Conservation (phyloP, 768 basidiomycete genomes). For the Pleurotus djamor region DNA sequence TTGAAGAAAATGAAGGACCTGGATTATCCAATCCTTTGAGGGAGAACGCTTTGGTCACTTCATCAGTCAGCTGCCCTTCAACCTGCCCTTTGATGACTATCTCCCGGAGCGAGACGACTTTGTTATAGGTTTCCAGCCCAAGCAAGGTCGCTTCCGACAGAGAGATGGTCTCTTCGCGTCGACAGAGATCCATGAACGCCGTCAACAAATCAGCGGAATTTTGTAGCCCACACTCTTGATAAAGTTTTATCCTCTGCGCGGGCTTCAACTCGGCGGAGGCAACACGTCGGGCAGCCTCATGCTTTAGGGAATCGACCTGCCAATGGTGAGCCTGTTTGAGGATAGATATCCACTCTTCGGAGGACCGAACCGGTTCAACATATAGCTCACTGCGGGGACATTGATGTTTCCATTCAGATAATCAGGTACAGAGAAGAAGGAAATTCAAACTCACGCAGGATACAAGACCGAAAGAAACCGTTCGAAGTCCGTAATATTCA, state of each 20-base stretch:
- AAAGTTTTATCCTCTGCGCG: background rate
- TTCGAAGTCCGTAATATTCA: background rate
- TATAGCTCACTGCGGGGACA: background rate
- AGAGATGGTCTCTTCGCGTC: background rate
- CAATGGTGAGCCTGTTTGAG: constrained; percentile 1
- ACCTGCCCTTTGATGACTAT: background rate
- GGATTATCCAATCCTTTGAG: background rate
- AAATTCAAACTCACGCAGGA: background rate
- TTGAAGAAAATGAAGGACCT: background rate
- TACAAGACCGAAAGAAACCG: constrained; percentile 1
- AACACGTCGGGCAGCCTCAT: background rate
- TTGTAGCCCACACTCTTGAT: background rate
- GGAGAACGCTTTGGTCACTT: background rate
- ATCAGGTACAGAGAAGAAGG: background rate
- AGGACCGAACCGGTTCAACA: background rate
- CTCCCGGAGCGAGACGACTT: background rate
- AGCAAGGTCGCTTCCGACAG: background rate
- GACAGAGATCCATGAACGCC: background rate
- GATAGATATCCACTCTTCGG: constrained; percentile 2
- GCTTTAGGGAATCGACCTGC: background rate
- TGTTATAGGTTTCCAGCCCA: constrained; percentile 4
- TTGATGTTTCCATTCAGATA: background rate
- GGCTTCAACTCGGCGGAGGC: background rate
- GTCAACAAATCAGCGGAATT: background rate
- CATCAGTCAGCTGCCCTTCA: background rate